phyloP scores from a whole-genome alignment of 352 stramenopile genomes.

The Globisporangium middletonii region DNA sequence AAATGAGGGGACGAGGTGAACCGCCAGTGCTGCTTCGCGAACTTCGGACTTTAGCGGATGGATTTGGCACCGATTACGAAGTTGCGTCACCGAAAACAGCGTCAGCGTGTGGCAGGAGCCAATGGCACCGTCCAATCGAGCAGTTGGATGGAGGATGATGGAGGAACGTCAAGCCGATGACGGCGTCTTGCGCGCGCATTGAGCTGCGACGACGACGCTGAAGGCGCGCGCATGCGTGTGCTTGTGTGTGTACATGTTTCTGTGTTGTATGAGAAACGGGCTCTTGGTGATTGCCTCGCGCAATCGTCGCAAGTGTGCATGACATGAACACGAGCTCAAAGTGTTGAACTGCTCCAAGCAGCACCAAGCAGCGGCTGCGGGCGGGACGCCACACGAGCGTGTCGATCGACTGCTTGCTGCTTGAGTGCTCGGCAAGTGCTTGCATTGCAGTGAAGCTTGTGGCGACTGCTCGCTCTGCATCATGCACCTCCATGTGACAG shows the following conservation, averaged over 20 bases:
- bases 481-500: too few species aligned
- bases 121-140: neutral
- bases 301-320: neutral
- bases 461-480: too few species aligned
- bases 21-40: neutral
- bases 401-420: too few species aligned
- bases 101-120: too few species aligned
- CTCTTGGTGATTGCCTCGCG: neutral
- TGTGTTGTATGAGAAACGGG: neutral
- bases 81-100: neutral
- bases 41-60: neutral
- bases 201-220: too few species aligned
- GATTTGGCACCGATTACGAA: neutral
- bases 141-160: neutral
- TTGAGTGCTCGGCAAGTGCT: too few species aligned
- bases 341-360: too few species aligned
- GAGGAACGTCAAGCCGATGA: neutral
- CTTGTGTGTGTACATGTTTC: neutral
- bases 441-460: too few species aligned
- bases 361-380: too few species aligned
- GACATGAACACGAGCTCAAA: too few species aligned
- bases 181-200: neutral
- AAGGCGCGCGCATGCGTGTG: too few species aligned
- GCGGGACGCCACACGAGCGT: too few species aligned
- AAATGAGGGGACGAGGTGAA: conserved; percentile 9